These are phyloP conservation scores for Coniosporium apollinis DNA, from an alignment of 495 filamentous ascomycete species.

Conservation along the genomic window DNA sequence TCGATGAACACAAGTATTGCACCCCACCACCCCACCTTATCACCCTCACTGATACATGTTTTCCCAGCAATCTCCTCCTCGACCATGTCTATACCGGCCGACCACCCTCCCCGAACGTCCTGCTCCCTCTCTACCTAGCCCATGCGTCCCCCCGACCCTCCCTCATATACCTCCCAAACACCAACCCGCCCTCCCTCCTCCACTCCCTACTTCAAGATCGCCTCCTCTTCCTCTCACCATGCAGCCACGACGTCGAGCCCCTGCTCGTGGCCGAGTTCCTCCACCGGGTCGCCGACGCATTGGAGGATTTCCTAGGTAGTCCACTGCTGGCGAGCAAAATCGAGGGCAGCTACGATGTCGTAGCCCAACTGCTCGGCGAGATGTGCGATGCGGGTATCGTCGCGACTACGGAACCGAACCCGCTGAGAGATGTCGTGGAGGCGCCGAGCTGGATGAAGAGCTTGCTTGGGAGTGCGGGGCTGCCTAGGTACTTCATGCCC, in stretches of 20 bases:
- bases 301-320: slow-evolving; percentile 91
- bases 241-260: slow-evolving; percentile 71
- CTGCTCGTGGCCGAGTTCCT: slow-evolving; percentile 94
- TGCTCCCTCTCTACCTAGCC: slow-evolving; percentile 76
- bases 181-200: slow-evolving; percentile 71
- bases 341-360: slow-evolving; percentile 80
- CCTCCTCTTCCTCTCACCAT: slow-evolving; percentile 71
- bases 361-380: slow-evolving; percentile 82
- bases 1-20: slow-evolving; percentile 70
- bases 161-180: slow-evolving; percentile 65
- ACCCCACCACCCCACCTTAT: slow-evolving; percentile 25
- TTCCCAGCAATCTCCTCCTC: slow-evolving; percentile 39
- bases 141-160: slow-evolving; percentile 72
- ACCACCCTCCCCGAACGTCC: slow-evolving; percentile 55
- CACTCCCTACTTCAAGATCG: slow-evolving; percentile 78
- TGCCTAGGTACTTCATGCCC: slow-evolving; percentile 44
- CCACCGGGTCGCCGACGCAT: slow-evolving; percentile 77
- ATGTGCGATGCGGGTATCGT: slow-evolving; percentile 93
- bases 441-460: slow-evolving; percentile 81
- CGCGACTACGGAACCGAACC: slow-evolving; percentile 84
- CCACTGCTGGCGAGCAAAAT: slow-evolving; percentile 74
- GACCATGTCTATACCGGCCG: slow-evolving; percentile 56
- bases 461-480: slow-evolving; percentile 69
- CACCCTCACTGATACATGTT: slow-evolving; percentile 34
- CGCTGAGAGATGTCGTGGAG: slow-evolving; percentile 78